These are phyloP conservation scores for Irpex sp. DNA, from an alignment of 1,284 basidiomycete species.

Conservation along the genomic window DNA sequence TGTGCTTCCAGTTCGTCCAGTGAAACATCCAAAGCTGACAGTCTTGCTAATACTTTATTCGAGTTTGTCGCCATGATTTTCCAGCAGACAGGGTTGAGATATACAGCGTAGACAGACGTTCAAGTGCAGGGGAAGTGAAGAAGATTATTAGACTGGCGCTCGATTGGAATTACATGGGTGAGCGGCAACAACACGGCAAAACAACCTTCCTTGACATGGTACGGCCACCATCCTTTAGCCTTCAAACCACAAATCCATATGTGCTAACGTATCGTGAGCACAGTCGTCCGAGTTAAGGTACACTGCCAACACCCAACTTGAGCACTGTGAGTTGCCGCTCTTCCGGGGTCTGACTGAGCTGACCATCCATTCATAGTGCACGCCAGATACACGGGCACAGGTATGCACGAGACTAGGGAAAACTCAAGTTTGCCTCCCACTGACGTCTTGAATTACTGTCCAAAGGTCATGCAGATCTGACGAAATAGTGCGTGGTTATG, in stretches of 20 bases:
- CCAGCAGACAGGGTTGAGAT: background rate
- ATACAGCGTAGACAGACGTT: too few species aligned
- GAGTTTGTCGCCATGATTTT: conserved; percentile 50
- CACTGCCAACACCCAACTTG: conserved; percentile 91
- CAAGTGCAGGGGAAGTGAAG: too few species aligned
- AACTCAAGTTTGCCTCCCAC: conserved; percentile 8
- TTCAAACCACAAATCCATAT: background rate
- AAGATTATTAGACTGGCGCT: background rate
- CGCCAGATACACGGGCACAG: conserved; percentile 93
- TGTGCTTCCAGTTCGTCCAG: conserved; percentile 64
- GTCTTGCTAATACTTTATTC: conserved; percentile 49
- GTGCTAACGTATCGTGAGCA: conserved; percentile 1
- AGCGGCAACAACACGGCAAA: conserved; percentile 14
- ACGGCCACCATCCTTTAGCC: conserved; percentile 24
- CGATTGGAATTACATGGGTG: background rate
- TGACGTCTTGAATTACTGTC: background rate
- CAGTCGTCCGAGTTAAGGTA: conserved; percentile 89
- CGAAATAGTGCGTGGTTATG: conserved; percentile 76
- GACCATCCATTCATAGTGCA: conserved; percentile 61
- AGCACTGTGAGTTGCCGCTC: conserved; percentile 66
- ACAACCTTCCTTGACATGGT: conserved; percentile 40
- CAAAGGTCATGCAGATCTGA: conserved; percentile 86
- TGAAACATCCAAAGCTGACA: conserved; percentile 48
- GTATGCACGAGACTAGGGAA: conserved; percentile 32
- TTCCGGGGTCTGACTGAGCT: conserved; percentile 3